Percentiles rank a stretch among this genome's conserved stretches.
Evolutionary conservation across 106 monocot genomes (phyloP).

Genomic region (Xerophyta viscosa): DNA sequence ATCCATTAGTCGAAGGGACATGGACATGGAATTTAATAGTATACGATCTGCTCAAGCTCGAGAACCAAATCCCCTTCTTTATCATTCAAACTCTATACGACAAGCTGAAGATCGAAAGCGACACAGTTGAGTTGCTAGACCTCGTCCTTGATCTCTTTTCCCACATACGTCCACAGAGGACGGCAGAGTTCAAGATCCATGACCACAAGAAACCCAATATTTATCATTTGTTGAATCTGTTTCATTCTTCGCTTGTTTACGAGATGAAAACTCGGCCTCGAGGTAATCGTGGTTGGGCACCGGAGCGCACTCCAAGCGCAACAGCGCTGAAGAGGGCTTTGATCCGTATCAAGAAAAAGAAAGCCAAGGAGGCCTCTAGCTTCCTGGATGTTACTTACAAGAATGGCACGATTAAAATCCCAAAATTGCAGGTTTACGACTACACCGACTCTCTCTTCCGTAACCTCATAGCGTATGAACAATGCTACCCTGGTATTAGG

Average conservation of each 20-base stretch:
- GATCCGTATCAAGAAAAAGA: constrained; percentile 11
- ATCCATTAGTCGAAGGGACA: neutral
- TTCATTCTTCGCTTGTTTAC: neutral
- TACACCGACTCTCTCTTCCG: constrained; percentile 9
- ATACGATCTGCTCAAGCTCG: constrained; percentile 20
- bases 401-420: constrained; percentile 25
- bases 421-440: constrained; percentile 9
- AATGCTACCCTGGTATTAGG: constrained; percentile 8
- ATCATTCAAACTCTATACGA: no score
- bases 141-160: constrained; percentile 11
- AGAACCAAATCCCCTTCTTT: no score
- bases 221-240: constrained; percentile 1
- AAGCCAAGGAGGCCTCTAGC: constrained; percentile 6
- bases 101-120: neutral
- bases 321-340: constrained; percentile 11
- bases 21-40: constrained; percentile 3
- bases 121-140: neutral
- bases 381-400: constrained; percentile 17
- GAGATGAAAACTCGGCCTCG: no score
- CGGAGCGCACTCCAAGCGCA: constrained; percentile 7
- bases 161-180: neutral
- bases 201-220: neutral
- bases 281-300: neutral
- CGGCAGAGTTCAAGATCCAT: neutral
- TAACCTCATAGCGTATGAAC: no score